Evolutionary conservation across 495 filamentous ascomycete species (phyloP).

Genomic region (Aspergillus sparsus): DNA sequence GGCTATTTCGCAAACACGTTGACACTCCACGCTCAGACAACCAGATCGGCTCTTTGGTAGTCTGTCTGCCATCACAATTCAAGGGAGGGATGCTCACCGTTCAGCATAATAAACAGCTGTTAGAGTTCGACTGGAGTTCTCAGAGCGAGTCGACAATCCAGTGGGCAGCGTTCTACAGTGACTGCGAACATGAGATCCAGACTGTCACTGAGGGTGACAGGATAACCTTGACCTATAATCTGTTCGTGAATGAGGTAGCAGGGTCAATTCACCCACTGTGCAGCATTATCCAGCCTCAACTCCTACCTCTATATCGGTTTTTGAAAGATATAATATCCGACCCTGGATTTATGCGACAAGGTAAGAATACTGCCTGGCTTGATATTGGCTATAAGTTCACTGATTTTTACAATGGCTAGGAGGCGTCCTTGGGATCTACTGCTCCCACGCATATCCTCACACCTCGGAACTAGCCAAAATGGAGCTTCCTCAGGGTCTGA

Average conservation of each 20-base stretch:
- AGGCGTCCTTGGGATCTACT: slow-evolving; percentile 21
- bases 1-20: slow-evolving; percentile 54
- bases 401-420: slow-evolving; percentile 11
- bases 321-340: not conserved
- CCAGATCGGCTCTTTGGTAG: slow-evolving; percentile 59
- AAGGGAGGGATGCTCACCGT: slow-evolving; percentile 38
- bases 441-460: slow-evolving; percentile 24
- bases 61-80: slow-evolving; percentile 50
- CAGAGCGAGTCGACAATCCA: slow-evolving; percentile 34
- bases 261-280: not conserved
- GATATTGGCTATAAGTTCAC: not conserved
- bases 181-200: slow-evolving; percentile 62
- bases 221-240: slow-evolving; percentile 61
- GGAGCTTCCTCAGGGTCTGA: slow-evolving; percentile 57
- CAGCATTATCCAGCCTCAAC: slow-evolving; percentile 6
- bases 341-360: slow-evolving; percentile 14
- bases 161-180: slow-evolving; percentile 64
- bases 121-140: slow-evolving; percentile 47
- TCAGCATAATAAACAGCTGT: slow-evolving; percentile 24
- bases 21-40: slow-evolving; percentile 51
- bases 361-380: not conserved
- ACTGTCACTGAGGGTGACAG: slow-evolving; percentile 53
- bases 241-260: slow-evolving; percentile 39
- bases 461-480: slow-evolving; percentile 50
- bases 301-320: slow-evolving; percentile 4